A percentile compares a stretch with the other conserved stretches of the same genome.
Evolutionary conservation across 371 early-diverging fungal genomes (phyloP).

Genomic region (Saksenaea oblongispora): DNA sequence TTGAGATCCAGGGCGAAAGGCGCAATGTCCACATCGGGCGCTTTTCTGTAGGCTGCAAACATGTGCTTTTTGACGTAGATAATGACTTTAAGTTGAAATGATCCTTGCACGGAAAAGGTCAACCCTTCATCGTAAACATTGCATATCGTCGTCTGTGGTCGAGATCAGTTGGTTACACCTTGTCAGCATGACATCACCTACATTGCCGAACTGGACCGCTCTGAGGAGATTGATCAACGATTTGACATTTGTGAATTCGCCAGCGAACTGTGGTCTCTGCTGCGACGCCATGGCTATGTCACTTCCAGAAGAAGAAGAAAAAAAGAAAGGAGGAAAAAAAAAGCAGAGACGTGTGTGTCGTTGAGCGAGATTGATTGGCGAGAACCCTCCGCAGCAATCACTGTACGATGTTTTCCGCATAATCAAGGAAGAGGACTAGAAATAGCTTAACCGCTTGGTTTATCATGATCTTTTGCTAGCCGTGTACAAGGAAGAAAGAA

Average conservation of each 20-base stretch:
- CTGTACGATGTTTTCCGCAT: no score
- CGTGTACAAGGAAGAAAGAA: no score
- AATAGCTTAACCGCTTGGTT: no score
- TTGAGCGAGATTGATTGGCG: no score
- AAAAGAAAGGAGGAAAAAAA: no score
- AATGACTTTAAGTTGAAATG: conserved; percentile 30
- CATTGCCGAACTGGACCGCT: not conserved
- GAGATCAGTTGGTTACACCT: not conserved
- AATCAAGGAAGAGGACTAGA: no score
- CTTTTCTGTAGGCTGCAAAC: conserved; percentile 27
- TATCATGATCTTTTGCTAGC: no score
- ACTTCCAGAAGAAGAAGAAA: no score
- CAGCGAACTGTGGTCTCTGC: not conserved
- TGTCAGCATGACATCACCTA: not conserved
- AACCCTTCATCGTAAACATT: conserved; percentile 41
- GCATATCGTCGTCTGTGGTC: conserved; percentile 25
- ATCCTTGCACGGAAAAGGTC: conserved; percentile 32
- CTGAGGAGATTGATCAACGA: not conserved
- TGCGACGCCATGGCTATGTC: not conserved
- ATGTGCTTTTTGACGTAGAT: conserved; percentile 34
- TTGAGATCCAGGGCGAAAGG: conserved; percentile 32
- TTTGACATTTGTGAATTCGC: not conserved
- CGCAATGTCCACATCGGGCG: conserved; percentile 11
- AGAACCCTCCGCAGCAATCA: no score
- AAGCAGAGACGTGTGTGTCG: no score